These are phyloP conservation scores for Xylariaceae sp. DNA, from an alignment of 2,329 filamentous ascomycete species.

Conservation along the genomic window DNA sequence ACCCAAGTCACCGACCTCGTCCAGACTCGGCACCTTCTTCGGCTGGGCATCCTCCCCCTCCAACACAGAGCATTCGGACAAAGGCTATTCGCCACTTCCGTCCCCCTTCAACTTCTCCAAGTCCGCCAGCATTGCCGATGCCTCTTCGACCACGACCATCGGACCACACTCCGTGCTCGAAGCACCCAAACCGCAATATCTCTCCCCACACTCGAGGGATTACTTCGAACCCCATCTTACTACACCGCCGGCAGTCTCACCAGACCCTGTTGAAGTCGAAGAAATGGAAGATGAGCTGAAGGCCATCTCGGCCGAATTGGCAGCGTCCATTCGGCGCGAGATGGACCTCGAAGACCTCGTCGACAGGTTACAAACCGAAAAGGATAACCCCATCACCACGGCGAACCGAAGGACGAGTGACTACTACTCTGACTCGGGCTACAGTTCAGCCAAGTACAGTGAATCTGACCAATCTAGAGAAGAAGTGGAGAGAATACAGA, in stretches of 20 bases:
- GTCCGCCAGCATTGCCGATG: conserved; percentile 31
- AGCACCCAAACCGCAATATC: conserved; percentile 32
- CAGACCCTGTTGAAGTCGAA: conserved; percentile 54
- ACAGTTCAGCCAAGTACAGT: conserved; percentile 73
- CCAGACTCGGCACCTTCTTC: conserved; percentile 45
- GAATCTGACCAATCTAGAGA: conserved; percentile 56
- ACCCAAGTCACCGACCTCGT: conserved; percentile 44
- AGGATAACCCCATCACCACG: conserved; percentile 46
- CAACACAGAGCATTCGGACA: conserved; percentile 44
- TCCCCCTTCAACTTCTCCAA: conserved; percentile 42
- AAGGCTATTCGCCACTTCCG: conserved; percentile 36
- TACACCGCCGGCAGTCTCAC: conserved; percentile 35
- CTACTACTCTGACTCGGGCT: conserved; percentile 95
- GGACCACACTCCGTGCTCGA: conserved; percentile 30
- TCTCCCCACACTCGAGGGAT: conserved; percentile 35
- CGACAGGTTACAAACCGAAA: conserved; percentile 77
- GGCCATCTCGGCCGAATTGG: conserved; percentile 87
- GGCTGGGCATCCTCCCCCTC: conserved; percentile 45
- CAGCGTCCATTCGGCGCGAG: conserved; percentile 85
- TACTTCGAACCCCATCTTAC: conserved; percentile 46
- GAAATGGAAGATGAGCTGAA: conserved; percentile 93
- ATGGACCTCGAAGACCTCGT: conserved; percentile 95
- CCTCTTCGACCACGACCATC: conserved; percentile 31
- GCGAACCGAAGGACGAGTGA: conserved; percentile 76
- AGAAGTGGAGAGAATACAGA: conserved; percentile 75